These are phyloP conservation scores for Ligustrum vulgare DNA, from an alignment of 257 asterid genomes.

Conservation along the genomic window DNA sequence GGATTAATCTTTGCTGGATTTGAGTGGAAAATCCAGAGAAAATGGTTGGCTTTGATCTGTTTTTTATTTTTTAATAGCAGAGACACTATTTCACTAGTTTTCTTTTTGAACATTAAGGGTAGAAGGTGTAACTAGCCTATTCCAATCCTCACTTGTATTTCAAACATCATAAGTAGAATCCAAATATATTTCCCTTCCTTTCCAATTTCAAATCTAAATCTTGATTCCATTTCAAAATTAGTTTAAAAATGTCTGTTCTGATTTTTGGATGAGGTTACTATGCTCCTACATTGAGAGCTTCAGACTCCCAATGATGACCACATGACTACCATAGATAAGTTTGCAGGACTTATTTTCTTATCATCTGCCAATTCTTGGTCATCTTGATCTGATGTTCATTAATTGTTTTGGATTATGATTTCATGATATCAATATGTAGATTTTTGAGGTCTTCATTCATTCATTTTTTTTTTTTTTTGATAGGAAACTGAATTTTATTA, in stretches of 20 bases:
- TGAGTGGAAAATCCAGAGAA: background rate
- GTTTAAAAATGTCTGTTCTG: background rate
- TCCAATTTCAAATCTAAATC: background rate
- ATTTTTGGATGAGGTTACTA: background rate
- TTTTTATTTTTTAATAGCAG: background rate
- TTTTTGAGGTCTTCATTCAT: background rate
- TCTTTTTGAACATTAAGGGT: background rate
- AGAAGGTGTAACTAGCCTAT: background rate
- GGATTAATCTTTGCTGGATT: background rate
- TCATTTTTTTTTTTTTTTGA: no score
- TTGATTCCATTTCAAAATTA: background rate
- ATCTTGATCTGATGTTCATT: conserved; percentile 5
- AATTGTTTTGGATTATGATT: background rate
- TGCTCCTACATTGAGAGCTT: conserved; percentile 11
- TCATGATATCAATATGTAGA: background rate
- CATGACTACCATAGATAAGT: background rate
- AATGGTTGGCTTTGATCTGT: background rate
- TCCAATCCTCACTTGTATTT: background rate
- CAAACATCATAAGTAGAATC: background rate
- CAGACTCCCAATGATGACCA: background rate
- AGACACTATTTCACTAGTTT: background rate
- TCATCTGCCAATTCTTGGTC: background rate
- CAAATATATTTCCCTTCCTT: background rate
- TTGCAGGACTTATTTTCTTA: conserved; percentile 6
- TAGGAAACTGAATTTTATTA: no score